Base-by-base conservation (phyloP, 2,329 filamentous ascomycete genomes). In the Stagonosporopsis tanaceti region DNA sequence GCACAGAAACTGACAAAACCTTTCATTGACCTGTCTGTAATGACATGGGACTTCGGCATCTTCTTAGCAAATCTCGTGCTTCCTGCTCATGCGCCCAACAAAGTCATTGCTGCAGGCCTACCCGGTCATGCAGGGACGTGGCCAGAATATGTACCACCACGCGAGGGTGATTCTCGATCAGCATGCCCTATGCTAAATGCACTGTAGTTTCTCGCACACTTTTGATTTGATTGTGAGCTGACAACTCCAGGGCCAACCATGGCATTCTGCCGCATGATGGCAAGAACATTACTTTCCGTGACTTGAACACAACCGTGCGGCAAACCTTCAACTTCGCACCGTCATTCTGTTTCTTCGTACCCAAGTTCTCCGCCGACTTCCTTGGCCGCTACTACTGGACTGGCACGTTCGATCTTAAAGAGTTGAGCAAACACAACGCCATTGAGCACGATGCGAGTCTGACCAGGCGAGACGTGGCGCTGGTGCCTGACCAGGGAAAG, bases 1-100 rank as follows among this genome's bases (percentile, higher is more conserved):
- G 20, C 34, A n/a, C 55, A 61, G n/a, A 62, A 60, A 41, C 34
- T 67, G 40, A 62, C 50, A 6, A 67, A 68, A 35, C 66, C 64
- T 14, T 68, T 78, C 50, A 67, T 77, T 57, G 71, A 76, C 60
- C 56, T 76, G 24, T 71, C 72, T 30, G 73, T 79, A 48, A 70
- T 79, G 39, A 60, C 65, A 39, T 78, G 76, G 75, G 77, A 79
- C 63, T 76, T 77, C 52, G 63, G 62, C 39, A 67, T 78, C 44
- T 76, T 77, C 52, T 52, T 77, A 45, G 67, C 76, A 28, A 79
- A 79, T 55, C 61, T 77, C 30, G 32, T 78, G 27, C 72, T 73
- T 30, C 76, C 76, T 15, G 68, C 73, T 37, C 69, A 68, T 54
- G 75, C 77, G 50, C 63, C 70, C 42, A 75, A 73, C 35, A 62